Evolutionary conservation across 208 protist species (phyloP), one percentile per base, ranked within the genome.

Genomic region (Phytomonas serpens): DNA sequence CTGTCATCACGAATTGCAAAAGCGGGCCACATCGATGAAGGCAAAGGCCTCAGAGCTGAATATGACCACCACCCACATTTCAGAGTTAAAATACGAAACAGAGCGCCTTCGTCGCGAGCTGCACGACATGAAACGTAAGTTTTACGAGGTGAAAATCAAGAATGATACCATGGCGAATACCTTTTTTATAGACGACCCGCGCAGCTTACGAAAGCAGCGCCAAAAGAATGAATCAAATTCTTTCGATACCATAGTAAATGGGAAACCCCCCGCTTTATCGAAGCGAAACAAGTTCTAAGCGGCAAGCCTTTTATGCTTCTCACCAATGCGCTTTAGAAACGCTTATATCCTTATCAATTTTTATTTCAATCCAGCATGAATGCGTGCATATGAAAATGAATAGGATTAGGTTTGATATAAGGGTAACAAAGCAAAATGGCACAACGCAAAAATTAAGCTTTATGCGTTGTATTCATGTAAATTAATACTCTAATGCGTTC

Each of bases 11-110:
- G 90, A 97, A 4, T 71, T 99, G 32, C 88, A 93, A 61, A 94
- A 97, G 70, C 94, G 93, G 65, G 97, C 94, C 66, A 67, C 78
- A 32, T 89, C 97, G 74, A 97, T 99, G 89, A 98, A 98, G 86
- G 82, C 83, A 37, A 93, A 90, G 74, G 90, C 91, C 32, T 89
- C 87, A 19, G 89, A 97, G 76, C 79, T 96, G 61, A 95, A 96
- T 67, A 96, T 97, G 90, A 89, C 85, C 5, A 77, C 78, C 31
- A 93, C 89, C 16, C 89, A 90, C 71, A 88, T 88, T 40, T 75
- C 88, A 29, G 86, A 98, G 80, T 79, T 97, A 75, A 97, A 98
- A 68, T 98, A 97, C 70, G 95, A 98, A 73, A 97, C 94, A 2
- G 96, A 97, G 68, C 82, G 94, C 1, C 68, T 98, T 13, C 82